A percentile compares a stretch with the other conserved stretches of the same genome.
phyloP scores from a whole-genome alignment of 257 asterid genomes.

The Solanum dulcamara region DNA sequence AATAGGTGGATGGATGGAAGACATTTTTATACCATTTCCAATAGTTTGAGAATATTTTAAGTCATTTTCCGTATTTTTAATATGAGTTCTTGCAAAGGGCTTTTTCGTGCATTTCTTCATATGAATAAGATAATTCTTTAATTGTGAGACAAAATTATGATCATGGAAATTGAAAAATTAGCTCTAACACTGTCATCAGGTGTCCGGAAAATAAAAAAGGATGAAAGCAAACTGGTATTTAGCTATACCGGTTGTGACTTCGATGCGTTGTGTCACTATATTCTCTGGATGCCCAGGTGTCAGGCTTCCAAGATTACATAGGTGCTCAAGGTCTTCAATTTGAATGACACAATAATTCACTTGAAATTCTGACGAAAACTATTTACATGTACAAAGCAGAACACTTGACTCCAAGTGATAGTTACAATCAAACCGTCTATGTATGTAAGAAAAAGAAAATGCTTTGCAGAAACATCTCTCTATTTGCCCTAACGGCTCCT shows the following conservation, averaged over 20 bases:
- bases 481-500: background rate
- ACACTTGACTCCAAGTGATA: background rate
- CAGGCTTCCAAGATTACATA: constrained; percentile 33
- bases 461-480: background rate
- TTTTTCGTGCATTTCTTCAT: background rate
- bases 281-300: constrained; percentile 56
- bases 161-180: background rate
- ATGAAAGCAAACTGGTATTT: background rate
- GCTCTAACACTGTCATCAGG: background rate
- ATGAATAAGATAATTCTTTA: no score
- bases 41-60: no score
- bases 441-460: background rate
- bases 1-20: no score
- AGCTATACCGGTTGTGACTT: constrained; percentile 43
- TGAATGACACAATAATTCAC: background rate
- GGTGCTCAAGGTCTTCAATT: constrained; percentile 32
- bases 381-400: background rate
- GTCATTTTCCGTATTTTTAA: no score
- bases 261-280: constrained; percentile 30
- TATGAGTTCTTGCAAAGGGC: background rate
- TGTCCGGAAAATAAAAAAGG: background rate
- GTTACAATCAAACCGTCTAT: background rate
- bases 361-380: background rate
- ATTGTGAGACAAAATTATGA: background rate
- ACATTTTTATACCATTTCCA: no score